Base-by-base conservation (phyloP, 2,329 filamentous ascomycete genomes). In the Aspergillus bombycis region DNA sequence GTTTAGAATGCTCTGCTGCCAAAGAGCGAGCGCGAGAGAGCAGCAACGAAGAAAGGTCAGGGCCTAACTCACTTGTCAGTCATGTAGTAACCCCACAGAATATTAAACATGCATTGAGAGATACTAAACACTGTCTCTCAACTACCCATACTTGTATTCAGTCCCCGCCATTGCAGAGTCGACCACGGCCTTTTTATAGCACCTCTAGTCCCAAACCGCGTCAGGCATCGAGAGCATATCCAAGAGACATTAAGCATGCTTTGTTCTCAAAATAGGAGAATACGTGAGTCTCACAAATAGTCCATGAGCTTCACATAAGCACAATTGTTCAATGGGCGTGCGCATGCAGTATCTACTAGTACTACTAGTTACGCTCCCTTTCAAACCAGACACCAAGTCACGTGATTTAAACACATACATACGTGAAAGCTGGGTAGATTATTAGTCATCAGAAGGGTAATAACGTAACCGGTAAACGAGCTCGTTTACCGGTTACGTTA, bases 1-100 rank as follows among this genome's bases (percentile, higher is more conserved):
- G 79, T n/a, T 77, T 74, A 9, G 80, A 76, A 76, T 89, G 85
- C 71, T 89, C 86, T 21, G 78, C 70, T 16, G 85, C 83, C 28
- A 89, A 76, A 34, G 80, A 74, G 66, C 85, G 84, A 55, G 87
- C 87, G 67, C 86, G 79, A 4, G 78, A 78, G 32, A 90, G 80
- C 11, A 89, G 78, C 19, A 83, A 80, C 38, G 85, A 81, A 23
- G 86, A 86, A 53, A 89, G 74, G 32, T 75, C 73, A 71, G 65
- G 58, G 65, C 71, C 71, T 74, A 65, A 7, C 16, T 55, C 32
- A 38, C 32, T 38, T 14, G 34, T 55, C 52, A 55, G 32, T 38
- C 30, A 9, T 16, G 11, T 0, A 36, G 26, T 10, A 21, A 2
- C n/a, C 19, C 21, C n/a, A 14, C 14, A 21, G n/a, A 38, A 6